These are phyloP conservation scores for Dichotomopilus funicola DNA, from an alignment of 2,329 filamentous ascomycete genomes.

Conservation along the genomic window DNA sequence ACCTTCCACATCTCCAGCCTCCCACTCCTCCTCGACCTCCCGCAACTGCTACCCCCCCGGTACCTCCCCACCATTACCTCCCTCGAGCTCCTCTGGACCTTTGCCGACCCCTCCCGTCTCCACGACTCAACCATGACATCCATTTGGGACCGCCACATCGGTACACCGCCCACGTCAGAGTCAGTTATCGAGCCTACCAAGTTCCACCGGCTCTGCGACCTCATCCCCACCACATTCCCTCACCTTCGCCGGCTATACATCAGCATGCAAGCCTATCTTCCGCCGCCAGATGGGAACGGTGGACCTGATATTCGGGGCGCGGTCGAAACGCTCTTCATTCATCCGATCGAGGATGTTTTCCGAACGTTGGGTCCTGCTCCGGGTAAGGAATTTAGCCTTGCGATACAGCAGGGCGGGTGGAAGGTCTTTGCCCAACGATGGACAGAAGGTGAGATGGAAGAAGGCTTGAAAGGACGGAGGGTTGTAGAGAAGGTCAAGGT, in stretches of 20 bases:
- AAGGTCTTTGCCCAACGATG: background rate
- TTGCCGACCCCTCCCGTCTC: background rate
- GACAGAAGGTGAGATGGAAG: background rate
- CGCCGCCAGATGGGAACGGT: background rate
- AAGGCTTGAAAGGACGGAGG: no score
- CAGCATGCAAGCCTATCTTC: background rate
- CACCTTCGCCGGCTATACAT: background rate
- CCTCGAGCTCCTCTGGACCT: constrained; percentile 4
- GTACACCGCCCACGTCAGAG: background rate
- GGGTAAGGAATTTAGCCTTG: background rate
- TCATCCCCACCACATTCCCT: background rate
- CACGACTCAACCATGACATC: background rate
- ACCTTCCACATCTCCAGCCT: constrained; percentile 22
- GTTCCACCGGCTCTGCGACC: background rate
- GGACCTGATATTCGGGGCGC: no score
- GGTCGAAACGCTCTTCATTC: background rate
- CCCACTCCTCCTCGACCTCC: background rate
- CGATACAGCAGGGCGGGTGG: constrained; percentile 1
- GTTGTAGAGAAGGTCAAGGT: no score
- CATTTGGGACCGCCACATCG: background rate
- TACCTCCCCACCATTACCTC: constrained; percentile 1
- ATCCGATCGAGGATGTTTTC: background rate
- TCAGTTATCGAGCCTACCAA: background rate
- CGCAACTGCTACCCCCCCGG: background rate
- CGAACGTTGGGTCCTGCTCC: background rate